Evolutionary conservation across 768 basidiomycete species (phyloP), one percentile per base, ranked within the genome.

Genomic region (Filobasidium floriforme): DNA sequence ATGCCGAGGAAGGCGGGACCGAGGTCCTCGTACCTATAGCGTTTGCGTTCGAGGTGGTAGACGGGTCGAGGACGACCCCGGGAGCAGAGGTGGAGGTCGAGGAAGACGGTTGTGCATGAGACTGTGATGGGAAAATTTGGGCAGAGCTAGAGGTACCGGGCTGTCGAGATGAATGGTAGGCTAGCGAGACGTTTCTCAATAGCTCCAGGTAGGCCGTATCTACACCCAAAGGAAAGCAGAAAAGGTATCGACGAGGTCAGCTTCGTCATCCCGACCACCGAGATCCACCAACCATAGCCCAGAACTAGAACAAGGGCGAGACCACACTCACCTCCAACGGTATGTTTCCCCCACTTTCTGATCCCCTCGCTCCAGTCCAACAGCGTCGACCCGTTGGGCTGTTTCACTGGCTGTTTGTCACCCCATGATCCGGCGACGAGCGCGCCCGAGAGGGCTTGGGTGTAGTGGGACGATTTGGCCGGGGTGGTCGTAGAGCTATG

Each of bases 341-440:
- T 76, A 69, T 78, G 77, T 65, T 78, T 78, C 6, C 73, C 73
- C 77, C 77, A 78, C 64, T 78, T 78, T 63, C 77, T 66, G 0
- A 77, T 63, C 26, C 73, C 54, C 54, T 78, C 77, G 37, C 62
- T 66, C 77, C 77, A 78, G 60, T 71, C 71, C 26, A 57, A 32
- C 40, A 76, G 41, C 32, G 40, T 19, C 15, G 70, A 69, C 29
- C 74, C 74, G 61, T 76, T 76, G 1, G 75, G 72, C 10, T 68
- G 73, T 24, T 68, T 72, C 9, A 71, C 74, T 7, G 72, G 69
- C 14, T 59, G 63, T 7, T 66, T 51, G 18, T 75, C 75, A 37
- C 71, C 72, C 77, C 77, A 78, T 41, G 66, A 68, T 43, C 77
- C 77, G 49, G 67, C 63, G n/a, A 76, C 41, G 9, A 78, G 51